phyloP scores from a whole-genome alignment of 345 rosid species.

The Schrenkiella parvula region DNA sequence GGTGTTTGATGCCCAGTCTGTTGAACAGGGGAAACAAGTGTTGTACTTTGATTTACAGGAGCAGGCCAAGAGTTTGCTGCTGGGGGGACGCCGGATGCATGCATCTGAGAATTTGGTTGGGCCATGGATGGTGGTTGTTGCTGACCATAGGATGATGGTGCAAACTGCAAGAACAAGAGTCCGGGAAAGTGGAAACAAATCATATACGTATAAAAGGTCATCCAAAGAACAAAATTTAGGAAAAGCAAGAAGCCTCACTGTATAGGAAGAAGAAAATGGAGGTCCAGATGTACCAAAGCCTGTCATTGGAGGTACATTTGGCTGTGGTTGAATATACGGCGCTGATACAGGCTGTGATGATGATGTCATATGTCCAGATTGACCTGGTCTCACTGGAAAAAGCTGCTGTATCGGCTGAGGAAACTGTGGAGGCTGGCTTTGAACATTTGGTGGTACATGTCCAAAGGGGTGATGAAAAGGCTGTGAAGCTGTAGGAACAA shows the following conservation, averaged over 20 bases:
- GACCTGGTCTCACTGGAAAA: slow-evolving; percentile 63
- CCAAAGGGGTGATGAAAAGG: slow-evolving; percentile 75
- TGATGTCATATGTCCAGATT: slow-evolving; percentile 57
- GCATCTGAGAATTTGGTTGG: slow-evolving; percentile 60
- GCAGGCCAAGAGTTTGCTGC: slow-evolving; percentile 66
- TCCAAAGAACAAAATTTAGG: neutral
- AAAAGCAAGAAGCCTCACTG: slow-evolving; percentile 40
- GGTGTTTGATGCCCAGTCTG: slow-evolving; percentile 58
- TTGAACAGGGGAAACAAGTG: slow-evolving; percentile 45
- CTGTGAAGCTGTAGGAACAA: slow-evolving; percentile 52
- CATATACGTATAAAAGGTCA: neutral
- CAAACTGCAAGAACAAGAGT: slow-evolving; percentile 42
- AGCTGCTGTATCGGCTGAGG: slow-evolving; percentile 71
- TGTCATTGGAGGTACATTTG: slow-evolving; percentile 38
- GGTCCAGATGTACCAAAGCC: slow-evolving; percentile 53
- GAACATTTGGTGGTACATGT: slow-evolving; percentile 58
- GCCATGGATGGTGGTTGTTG: slow-evolving; percentile 55
- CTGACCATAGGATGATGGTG: slow-evolving; percentile 60
- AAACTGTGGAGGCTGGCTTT: slow-evolving; percentile 55
- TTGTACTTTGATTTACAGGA: slow-evolving; percentile 46
- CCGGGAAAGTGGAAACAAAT: neutral
- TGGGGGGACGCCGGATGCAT: slow-evolving; percentile 38
- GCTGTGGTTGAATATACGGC: slow-evolving; percentile 58
- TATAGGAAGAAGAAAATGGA: slow-evolving; percentile 51
- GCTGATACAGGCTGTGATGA: slow-evolving; percentile 54